These are phyloP conservation scores for Pyronema omphalodes DNA, from an alignment of 495 filamentous ascomycete genomes.

Conservation along the genomic window DNA sequence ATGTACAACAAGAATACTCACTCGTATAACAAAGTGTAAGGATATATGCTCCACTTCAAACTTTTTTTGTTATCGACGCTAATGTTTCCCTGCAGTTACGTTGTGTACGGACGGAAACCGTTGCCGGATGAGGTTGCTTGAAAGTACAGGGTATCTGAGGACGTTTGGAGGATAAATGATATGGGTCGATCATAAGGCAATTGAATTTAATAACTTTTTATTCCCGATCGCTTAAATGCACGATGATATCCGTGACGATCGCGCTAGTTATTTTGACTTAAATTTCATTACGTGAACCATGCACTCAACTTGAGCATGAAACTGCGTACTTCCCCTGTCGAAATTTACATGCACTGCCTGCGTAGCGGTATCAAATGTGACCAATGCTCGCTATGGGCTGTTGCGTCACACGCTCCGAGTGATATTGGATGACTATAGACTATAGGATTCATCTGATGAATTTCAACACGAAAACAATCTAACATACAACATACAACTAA, in stretches of 20 bases:
- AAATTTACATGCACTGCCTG: too few relatives aligned
- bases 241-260: constrained; percentile 19
- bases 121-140: too few relatives aligned
- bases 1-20: constrained; percentile 4
- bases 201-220: too few relatives aligned
- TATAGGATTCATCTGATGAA: background rate
- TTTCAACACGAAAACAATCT: background rate
- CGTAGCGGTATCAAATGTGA: too few relatives aligned
- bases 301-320: constrained; percentile 1
- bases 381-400: background rate
- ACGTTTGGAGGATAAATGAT: too few relatives aligned
- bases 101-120: too few relatives aligned
- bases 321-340: too few relatives aligned
- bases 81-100: too few relatives aligned
- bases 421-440: background rate
- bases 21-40: background rate
- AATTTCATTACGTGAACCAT: background rate
- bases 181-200: too few relatives aligned
- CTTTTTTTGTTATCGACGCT: too few relatives aligned
- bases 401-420: background rate
- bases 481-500: background rate
- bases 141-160: too few relatives aligned
- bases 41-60: too few relatives aligned
- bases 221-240: background rate
- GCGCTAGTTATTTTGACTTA: constrained; percentile 7